Base-by-base conservation (phyloP, 345 rosid species). In the Melastoma malabathricum region DNA sequence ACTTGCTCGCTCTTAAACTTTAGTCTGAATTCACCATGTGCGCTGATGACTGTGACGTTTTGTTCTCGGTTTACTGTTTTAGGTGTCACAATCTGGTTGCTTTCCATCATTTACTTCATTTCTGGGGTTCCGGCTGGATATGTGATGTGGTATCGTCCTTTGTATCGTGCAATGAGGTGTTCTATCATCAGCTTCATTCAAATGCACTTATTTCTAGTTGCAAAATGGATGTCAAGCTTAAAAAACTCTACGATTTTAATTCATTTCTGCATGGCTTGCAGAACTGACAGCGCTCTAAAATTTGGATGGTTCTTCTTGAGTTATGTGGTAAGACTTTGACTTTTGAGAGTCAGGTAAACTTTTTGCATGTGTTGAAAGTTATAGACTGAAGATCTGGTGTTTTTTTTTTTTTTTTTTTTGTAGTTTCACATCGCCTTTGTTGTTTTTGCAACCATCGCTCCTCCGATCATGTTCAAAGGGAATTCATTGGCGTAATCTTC, bases 251-350 rank as follows among this genome's bases (percentile, higher is more conserved):
- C 9, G 23, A 20, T 43, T 4, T 31, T 52, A 43, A 49, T 18
- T 15, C 41, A 18, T 18, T 25, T 17, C 7, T 45, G 20, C 41
- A 15, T 13, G 31, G 46, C 2, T 8, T 64, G 49, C 89, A 93
- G 99, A 86, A 93, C 95, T 48, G 99, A 88, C 58, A 88, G 97
- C 74, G 99, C 99, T 52, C 69, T 93, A 64, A 88, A 83, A 70
- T 93, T 93, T 63, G 94, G 94, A 56, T 69, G 86, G 68, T 93
- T 93, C 71, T 85, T 93, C 84, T 13, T 88, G 63, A 62, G 58
- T 56, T 93, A 93, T 56, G 18, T 60, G 76, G 99, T 93, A 77
- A 71, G 80, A 31, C 39, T 39, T 18, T 6, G 17, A 4, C 31
- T 13, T 17, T 14, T 54, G 1, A 2, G 9, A 13, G 25, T 19